Evolutionary conservation across 441 rosid species (phyloP), one percentile per base, ranked within the genome.

Genomic region (Manihot esculenta): DNA sequence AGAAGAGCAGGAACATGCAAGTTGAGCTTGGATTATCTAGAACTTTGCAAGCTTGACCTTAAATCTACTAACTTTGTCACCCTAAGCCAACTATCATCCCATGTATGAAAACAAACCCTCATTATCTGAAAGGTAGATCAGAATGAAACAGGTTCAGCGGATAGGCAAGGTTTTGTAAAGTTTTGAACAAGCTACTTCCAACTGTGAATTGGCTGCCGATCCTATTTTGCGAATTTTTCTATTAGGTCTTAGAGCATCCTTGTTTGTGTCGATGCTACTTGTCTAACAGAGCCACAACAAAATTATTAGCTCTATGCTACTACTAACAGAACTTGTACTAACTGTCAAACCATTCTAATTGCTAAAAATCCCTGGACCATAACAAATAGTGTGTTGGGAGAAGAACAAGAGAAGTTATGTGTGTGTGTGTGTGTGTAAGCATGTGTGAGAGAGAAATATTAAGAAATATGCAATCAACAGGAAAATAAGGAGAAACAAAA

Each of bases 131-230:
- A 38, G 8, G 8, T 7, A 1, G 9, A 7, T 38, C 9, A 5
- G 42, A 38, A 38, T 38, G 42, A 38, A 38, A 5, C 42, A 38
- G 42, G 42, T 5, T 38, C 42, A 38, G 42, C 7, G 42, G 42
- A 38, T 5, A 5, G 42, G 42, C 7, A 38, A 38, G 42, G 7
- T 38, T 38, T 38, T 38, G 42, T 5, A 7, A 38, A 38, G 42
- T 38, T 38, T 7, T 38, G 42, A 38, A 38, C 42, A 38, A 9
- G 9, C 42, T 38, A 38, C 27, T 45, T 35, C 65, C 13, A 30
- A n/a, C 56, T 7, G 27, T 57, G 17, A 69, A 44, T 67, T 54
- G 53, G 21, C 48, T 55, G 27, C 44, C 65, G 24, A 66, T 24
- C 38, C 50, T 68, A 15, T 55, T 55, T 24, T 8, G 61, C 30